A percentile compares a stretch with the other conserved stretches of the same genome.
Conservation (phyloP, 2,329 filamentous ascomycete genomes). For the Pyricularia sp. region DNA sequence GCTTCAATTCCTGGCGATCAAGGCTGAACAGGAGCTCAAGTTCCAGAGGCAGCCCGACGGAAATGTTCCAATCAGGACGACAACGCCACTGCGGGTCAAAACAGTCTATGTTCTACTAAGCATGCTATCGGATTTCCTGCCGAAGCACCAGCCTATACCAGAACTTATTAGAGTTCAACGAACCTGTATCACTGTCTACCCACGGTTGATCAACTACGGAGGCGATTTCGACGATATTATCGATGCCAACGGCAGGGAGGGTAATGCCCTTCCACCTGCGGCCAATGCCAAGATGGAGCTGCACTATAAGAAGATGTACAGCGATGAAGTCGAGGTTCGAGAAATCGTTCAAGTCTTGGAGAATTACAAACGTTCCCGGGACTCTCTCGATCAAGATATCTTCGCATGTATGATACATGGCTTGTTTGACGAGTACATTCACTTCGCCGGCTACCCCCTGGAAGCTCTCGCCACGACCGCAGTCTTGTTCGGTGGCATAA, state of each 20-base stretch:
- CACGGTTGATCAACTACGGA: constrained; percentile 89
- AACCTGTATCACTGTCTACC: constrained; percentile 82
- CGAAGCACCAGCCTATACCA: constrained; percentile 38
- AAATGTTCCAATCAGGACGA: constrained; percentile 48
- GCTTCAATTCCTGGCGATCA: constrained; percentile 70
- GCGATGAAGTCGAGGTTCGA: constrained; percentile 73
- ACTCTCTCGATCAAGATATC: constrained; percentile 77
- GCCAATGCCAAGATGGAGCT: constrained; percentile 93
- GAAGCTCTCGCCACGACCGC: constrained; percentile 92
- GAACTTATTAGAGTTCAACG: constrained; percentile 74
- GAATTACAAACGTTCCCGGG: constrained; percentile 75
- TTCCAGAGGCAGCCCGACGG: constrained; percentile 44
- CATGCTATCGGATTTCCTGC: constrained; percentile 60
- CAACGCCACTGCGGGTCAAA: constrained; percentile 67
- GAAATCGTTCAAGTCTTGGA: constrained; percentile 76
- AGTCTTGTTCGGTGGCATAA: constrained; percentile 91
- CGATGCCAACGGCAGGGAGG: constrained; percentile 65
- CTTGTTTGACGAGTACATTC: constrained; percentile 90
- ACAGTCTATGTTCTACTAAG: constrained; percentile 71
- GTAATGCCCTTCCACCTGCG: constrained; percentile 66
- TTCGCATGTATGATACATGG: constrained; percentile 99
- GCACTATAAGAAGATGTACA: constrained; percentile 96
- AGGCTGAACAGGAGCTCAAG: constrained; percentile 67
- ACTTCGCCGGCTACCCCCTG: constrained; percentile 91
- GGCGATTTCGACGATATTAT: constrained; percentile 88